phyloP scores from a whole-genome alignment of 768 basidiomycete genomes.

The Nidularia pulvinata region DNA sequence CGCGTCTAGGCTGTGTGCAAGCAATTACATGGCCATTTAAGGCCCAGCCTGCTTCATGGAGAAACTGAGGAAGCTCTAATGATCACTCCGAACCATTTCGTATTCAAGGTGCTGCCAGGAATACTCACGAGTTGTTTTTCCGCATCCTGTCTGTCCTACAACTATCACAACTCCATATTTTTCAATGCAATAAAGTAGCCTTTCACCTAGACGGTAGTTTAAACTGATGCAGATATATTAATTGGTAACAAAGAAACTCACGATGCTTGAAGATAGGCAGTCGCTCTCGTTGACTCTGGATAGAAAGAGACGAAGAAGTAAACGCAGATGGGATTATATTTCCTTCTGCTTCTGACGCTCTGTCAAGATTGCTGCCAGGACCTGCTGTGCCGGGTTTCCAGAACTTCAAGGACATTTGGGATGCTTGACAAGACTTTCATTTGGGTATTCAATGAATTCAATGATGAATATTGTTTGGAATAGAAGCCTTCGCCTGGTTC shows the following conservation, averaged over 20 bases:
- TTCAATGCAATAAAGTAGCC: conserved; percentile 80
- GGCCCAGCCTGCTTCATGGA: conserved; percentile 94
- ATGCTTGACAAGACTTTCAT: too few species aligned
- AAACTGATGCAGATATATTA: conserved; percentile 1
- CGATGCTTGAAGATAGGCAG: conserved; percentile 93
- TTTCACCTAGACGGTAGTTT: not conserved
- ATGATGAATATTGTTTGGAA: too few species aligned
- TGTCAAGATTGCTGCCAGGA: conserved; percentile 88
- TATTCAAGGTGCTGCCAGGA: conserved; percentile 1
- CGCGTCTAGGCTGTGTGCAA: conserved; percentile 91
- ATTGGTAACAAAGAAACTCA: conserved; percentile 23
- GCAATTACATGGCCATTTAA: conserved; percentile 80
- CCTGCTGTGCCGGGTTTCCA: conserved; percentile 90
- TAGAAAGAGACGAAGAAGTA: conserved; percentile 48
- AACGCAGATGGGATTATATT: conserved; percentile 68
- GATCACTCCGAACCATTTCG: conserved; percentile 12
- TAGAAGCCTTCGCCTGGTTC: too few species aligned
- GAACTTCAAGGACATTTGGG: conserved; percentile 63
- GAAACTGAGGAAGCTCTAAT: conserved; percentile 92
- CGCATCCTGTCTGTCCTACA: conserved; percentile 95
- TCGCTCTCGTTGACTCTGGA: conserved; percentile 76
- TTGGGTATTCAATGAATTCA: too few species aligned
- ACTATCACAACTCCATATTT: conserved; percentile 83
- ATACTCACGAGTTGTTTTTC: conserved; percentile 93
- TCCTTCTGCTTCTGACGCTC: conserved; percentile 77